Conservation (phyloP, 2,329 filamentous ascomycete species). For the Venturia carpophila region DNA sequence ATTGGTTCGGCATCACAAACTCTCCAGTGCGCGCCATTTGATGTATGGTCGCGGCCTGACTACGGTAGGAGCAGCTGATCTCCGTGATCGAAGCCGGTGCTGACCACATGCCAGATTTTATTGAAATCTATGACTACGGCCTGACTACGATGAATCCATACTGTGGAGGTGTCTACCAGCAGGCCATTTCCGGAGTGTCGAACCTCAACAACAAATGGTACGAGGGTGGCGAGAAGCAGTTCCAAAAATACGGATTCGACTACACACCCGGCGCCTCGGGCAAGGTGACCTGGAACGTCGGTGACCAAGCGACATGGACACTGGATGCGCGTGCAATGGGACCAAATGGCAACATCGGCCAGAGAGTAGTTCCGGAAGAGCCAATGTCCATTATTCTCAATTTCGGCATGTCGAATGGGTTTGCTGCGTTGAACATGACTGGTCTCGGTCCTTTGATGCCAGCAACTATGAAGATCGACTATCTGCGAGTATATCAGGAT, state of each 20-base stretch:
- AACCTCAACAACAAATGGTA: conserved; percentile 61
- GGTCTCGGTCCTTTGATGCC: conserved; percentile 50
- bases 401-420: conserved; percentile 61
- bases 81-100: neutral
- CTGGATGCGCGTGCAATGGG: conserved; percentile 52
- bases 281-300: conserved; percentile 62
- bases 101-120: conserved; percentile 41
- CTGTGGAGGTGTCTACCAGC: conserved; percentile 54
- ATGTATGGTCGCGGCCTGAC: conserved; percentile 61
- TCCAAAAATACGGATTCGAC: conserved; percentile 57
- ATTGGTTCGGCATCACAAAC: conserved; percentile 59
- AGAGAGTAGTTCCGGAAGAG: conserved; percentile 57
- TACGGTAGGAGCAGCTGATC: conserved; percentile 27
- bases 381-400: conserved; percentile 62
- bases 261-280: conserved; percentile 53
- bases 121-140: conserved; percentile 55
- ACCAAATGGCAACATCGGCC: conserved; percentile 62
- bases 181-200: conserved; percentile 54
- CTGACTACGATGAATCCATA: conserved; percentile 53
- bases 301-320: conserved; percentile 56
- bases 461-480: conserved; percentile 60
- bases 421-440: conserved; percentile 53
- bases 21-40: conserved; percentile 61
- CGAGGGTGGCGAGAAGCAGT: conserved; percentile 46
- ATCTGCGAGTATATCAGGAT: conserved; percentile 63